A percentile compares a stretch with the other conserved stretches of the same genome.
phyloP scores from a whole-genome alignment of 1,284 basidiomycete genomes.

The Fomitopsis palustris region DNA sequence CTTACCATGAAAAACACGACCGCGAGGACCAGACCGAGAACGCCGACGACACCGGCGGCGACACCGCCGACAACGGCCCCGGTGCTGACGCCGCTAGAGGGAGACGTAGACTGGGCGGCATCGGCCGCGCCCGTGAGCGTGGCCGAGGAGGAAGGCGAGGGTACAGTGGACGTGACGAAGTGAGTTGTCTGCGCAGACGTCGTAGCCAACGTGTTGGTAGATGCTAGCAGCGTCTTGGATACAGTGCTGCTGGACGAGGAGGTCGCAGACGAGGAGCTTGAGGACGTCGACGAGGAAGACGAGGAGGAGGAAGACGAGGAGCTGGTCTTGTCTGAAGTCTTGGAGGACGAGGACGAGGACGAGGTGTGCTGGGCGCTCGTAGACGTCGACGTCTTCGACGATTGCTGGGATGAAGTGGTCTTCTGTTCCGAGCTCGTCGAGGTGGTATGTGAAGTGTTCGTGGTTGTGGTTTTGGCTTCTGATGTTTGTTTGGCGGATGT shows the following conservation, averaged over 20 bases:
- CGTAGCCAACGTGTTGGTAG: constrained; percentile 4
- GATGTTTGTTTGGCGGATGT: not conserved
- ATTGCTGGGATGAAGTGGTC: not conserved
- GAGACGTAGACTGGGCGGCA: constrained; percentile 3
- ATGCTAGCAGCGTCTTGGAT: too few species aligned
- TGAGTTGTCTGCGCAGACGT: not conserved
- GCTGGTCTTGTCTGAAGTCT: not conserved
- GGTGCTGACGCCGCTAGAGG: constrained; percentile 8
- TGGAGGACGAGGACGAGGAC: not conserved
- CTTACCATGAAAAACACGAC: constrained; percentile 55
- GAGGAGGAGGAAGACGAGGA: constrained; percentile 9
- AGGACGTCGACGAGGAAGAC: constrained; percentile 4
- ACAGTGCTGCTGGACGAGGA: not conserved
- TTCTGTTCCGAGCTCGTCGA: not conserved
- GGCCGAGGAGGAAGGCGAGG: not conserved
- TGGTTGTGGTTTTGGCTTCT: not conserved
- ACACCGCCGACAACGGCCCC: constrained; percentile 49
- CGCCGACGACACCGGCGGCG: constrained; percentile 44
- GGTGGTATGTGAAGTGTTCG: not conserved
- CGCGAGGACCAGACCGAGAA: constrained; percentile 44
- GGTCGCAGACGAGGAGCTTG: constrained; percentile 1
- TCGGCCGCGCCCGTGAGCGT: constrained; percentile 9
- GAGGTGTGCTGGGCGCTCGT: not conserved
- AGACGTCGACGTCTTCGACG: not conserved
- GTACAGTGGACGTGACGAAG: not conserved